These are phyloP conservation scores for Hygrophila difformis DNA, from an alignment of 257 asterid genomes.

Conservation along the genomic window DNA sequence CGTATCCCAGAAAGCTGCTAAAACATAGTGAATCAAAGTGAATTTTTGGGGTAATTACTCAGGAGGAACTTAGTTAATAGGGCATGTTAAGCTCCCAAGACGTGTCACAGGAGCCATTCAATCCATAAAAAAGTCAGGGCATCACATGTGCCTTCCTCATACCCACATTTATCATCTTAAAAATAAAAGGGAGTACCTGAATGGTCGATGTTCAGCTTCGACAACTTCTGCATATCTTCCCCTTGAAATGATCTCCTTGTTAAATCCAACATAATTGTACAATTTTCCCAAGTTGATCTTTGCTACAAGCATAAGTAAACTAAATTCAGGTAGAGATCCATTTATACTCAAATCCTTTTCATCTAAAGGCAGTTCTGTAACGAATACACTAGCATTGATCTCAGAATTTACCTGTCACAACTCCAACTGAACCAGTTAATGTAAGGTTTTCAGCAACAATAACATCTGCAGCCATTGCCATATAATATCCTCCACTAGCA, in stretches of 20 bases:
- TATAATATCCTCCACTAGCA: slow-evolving; percentile 98
- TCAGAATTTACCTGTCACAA: slow-evolving; percentile 65
- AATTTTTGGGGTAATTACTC: too few species aligned
- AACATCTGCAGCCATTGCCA: slow-evolving; percentile 89
- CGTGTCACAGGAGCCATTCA: too few species aligned
- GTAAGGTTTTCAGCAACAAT: slow-evolving; percentile 94
- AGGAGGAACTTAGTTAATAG: too few species aligned
- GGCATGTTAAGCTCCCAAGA: too few species aligned
- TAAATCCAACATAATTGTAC: slow-evolving; percentile 84
- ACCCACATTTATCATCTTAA: not conserved
- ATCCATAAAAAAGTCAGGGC: too few species aligned
- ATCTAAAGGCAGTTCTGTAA: not conserved
- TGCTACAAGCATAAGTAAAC: slow-evolving; percentile 36
- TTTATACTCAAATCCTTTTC: not conserved
- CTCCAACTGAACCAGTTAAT: slow-evolving; percentile 95
- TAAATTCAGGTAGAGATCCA: not conserved
- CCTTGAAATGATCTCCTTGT: slow-evolving; percentile 83
- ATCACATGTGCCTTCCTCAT: not conserved
- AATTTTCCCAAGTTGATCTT: slow-evolving; percentile 76
- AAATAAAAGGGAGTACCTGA: slow-evolving; percentile 41
- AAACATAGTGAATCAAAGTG: too few species aligned
- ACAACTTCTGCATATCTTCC: slow-evolving; percentile 86
- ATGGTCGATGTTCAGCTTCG: slow-evolving; percentile 90
- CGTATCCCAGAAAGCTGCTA: too few species aligned
- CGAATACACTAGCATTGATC: not conserved